Evolutionary conservation across 108 stramenopile genomes (phyloP), one percentile per base, ranked within the genome.

Genomic region (Conticribra weissflogii): DNA sequence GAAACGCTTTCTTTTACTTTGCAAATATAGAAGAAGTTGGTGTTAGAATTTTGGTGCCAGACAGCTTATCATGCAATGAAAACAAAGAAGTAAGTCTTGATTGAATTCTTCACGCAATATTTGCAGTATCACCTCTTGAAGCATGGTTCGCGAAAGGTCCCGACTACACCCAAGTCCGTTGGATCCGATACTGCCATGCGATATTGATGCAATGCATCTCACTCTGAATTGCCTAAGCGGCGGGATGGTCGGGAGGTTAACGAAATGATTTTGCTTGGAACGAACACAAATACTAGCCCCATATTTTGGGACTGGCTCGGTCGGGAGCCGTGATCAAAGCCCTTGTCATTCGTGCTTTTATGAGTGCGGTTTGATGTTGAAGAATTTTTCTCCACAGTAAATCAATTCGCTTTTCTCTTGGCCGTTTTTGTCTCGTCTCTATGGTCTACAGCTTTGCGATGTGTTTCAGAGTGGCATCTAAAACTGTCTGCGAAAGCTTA

Each of bases 141-240:
- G 77, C 77, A 78, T 59, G 77, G 77, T 71, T 21, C 70, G 77
- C 77, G 77, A 78, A 78, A 71, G 77, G 77, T 78, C 77, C 70
- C 57, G 70, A 78, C 70, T 59, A 66, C 30, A 46, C 54, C 70
- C 53, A 56, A 69, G 77, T 78, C 70, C 59, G 59, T 47, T 45
- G 69, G 77, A 78, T 78, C 77, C 77, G 77, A 78, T 78, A 78
- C 77, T 71, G 77, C 65, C 77, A 31, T 78, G 77, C 77, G 32
- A 78, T 44, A 78, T 47, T 34, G 30, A 71, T 54, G 36, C 65
- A 66, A 49, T 44, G 50, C 21, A n/a, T 29, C 25, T 9, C 33
- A 32, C 33, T 19, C 34, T 54, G 29, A 18, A 54, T 9, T 32
- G 12, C 32, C 3, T 18, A 22, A 3, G 18, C 19, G 46, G 48